Base-by-base conservation (phyloP, 306 rosid species). In the Vigna trinervia region DNA sequence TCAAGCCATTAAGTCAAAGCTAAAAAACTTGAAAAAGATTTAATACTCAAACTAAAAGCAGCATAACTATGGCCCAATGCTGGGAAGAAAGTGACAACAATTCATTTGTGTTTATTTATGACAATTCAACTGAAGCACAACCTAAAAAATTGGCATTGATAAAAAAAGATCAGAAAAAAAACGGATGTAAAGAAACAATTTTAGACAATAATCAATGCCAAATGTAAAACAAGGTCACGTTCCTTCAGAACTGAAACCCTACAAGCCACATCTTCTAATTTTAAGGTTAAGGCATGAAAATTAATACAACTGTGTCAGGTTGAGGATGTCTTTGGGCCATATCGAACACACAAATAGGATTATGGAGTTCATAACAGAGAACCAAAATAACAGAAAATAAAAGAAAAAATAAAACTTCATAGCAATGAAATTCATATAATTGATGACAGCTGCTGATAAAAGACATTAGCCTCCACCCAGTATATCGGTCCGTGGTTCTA, bases 231-330 rank as follows among this genome's bases (percentile, higher is more conserved):
- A 15, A 70, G 63, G 72, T 38, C 54, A 69, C 34, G 46, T 23
- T 71, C 64, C 83, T 71, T 71, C 73, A 71, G 47, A 50, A 79
- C 46, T 26, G 73, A 71, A 60, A 17, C 72, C 36, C 71, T 46
- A 43, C 65, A 39, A 61, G 20, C 66, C 56, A 52, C 48, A 19
- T 17, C 68, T 72, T 53, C 57, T 7, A 17, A 72, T 62, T 69
- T 43, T 62, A 20, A 26, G 48, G 73, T 59, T 34, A 36, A 14
- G 12, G 69, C 74, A 73, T 43, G 12, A 41, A 62, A 41, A 13
- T 51, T 0, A 52, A 43, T 34, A 8, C 26, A 39, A 17, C 32
- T 30, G 17, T 43, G 12, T 26, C 8, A 10, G 69, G 47, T 26
- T 74, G 30, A 43, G 58, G 23, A 19, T 4, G 41, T 30, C 6